Base-by-base conservation (phyloP, 345 rosid species). In the Odontarrhena argentea region DNA sequence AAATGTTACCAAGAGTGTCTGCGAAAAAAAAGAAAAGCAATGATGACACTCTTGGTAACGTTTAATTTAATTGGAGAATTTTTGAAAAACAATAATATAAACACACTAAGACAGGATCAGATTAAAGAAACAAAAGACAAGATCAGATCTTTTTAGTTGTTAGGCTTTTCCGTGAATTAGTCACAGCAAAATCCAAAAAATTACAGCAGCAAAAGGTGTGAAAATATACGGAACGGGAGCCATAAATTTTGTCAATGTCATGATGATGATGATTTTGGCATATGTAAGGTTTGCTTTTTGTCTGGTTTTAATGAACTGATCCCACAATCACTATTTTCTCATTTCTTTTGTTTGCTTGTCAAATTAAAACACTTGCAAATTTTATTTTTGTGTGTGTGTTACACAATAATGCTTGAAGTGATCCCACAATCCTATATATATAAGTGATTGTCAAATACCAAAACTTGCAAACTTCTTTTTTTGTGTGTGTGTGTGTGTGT, bases 301-400 rank as follows among this genome's bases (percentile, higher is more conserved):
- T 71, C 64, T 71, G 69, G 48, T 71, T 63, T 55, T 63, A 45
- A 46, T 55, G 64, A 55, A 71, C 57, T 71, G 75, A 63, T 71
- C 75, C 75, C 75, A 63, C 75, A 63, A 37, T 71, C 63, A 54
- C 55, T 45, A 11, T 45, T 44, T 62, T 32, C 40, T 46, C 7
- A 6, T 54, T 55, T 35, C 13, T 52, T 26, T 47, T 15, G 3
- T 51, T 51, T 60, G 60, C 59, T 50, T 24, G 48, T 55, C 55
- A 45, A 61, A 70, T 14, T 44, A 54, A n/a, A 26, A 37, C 44
- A 47, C 47, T 40, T 40, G 40, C 52, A 71, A 47, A 55, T 6
- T 32, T 32, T 32, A 3, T 32, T 6, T 4, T 32, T 32, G 4
- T 32, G 15, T 52, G 24, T 43, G 5, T 44, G 68, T 9, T 34